Base-by-base conservation (phyloP, 768 basidiomycete species). In the Lactifluus volemus region DNA sequence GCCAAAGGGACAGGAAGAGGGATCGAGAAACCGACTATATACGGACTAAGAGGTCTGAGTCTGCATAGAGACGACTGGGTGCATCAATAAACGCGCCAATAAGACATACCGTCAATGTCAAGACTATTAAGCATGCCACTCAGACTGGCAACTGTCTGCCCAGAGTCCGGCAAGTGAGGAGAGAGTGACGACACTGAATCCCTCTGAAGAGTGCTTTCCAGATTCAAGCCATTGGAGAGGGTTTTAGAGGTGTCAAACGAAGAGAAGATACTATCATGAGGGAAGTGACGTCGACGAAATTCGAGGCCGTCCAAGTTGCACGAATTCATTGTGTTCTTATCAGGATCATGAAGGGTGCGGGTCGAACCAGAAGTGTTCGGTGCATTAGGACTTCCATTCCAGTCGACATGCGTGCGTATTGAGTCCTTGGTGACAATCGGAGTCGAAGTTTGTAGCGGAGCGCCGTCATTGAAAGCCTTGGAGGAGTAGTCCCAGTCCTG, bases 231-330 rank as follows among this genome's bases (percentile, higher is more conserved):
- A 8, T 49, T 34, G 36, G 62, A 49, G 4, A 30, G 21, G 5
- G 42, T 41, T 4, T 50, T 51, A 53, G 63, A 47, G 11, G 25
- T 54, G 36, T 65, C 53, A 41, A 61, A 47, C 49, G 45, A 55
- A 55, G 58, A 64, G 53, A 66, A 65, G 21, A 66, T 66, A 45
- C 63, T 57, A 14, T 66, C 63, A 32, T 53, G 38, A 34, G 51
- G 53, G 36, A 32, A 38, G 15, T 51, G 59, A 44, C 15, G 55
- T 12, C 3, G 25, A 38, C 42, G 34, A 17, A 36, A 39, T 47
- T 48, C 49, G n/a, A 41, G 6, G 17, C 10, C 8, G 5, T 15
- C 47, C 19, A 21, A 6, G 3, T 58, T 29, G 49, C 44, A 38
- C 4, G 55, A 38, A 8, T 42, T 34, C 25, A 38, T 44, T 21